Evolutionary conservation across 2,329 filamentous ascomycete genomes (phyloP).

Genomic region (Fusarium foetens): DNA sequence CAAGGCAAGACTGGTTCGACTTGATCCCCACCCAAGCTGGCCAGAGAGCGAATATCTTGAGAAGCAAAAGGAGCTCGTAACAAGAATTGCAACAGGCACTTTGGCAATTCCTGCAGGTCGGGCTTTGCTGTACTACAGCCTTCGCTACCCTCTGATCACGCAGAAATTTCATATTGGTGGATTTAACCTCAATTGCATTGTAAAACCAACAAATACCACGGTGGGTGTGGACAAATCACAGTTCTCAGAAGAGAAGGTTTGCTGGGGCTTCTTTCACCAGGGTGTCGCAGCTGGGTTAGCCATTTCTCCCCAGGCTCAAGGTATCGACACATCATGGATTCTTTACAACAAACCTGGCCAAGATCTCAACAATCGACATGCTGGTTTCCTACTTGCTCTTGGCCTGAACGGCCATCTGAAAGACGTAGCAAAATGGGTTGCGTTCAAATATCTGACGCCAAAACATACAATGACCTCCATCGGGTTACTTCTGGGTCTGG

Average conservation of each 20-base stretch:
- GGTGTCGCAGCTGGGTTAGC: constrained; percentile 92
- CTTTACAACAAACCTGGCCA: constrained; percentile 91
- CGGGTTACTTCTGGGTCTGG: constrained; percentile 89
- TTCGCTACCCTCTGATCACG: constrained; percentile 87
- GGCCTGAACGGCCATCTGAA: constrained; percentile 96
- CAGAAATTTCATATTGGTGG: constrained; percentile 91
- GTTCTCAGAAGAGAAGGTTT: constrained; percentile 95
- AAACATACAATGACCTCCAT: constrained; percentile 99
- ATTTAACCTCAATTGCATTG: constrained; percentile 90
- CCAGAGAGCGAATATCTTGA: constrained; percentile 89
- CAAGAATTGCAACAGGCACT: constrained; percentile 86
- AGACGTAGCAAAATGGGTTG: constrained; percentile 94
- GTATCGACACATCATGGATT: constrained; percentile 99
- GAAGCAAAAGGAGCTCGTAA: constrained; percentile 89
- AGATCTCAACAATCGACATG: constrained; percentile 95
- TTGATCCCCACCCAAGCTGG: constrained; percentile 79
- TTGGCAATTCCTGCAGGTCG: constrained; percentile 89
- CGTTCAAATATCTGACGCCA: constrained; percentile 98
- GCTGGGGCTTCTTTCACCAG: constrained; percentile 98
- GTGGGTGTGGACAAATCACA: constrained; percentile 89
- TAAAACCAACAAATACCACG: constrained; percentile 91
- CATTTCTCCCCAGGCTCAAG: constrained; percentile 88
- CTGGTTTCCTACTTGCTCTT: constrained; percentile 89
- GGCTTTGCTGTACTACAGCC: constrained; percentile 87
- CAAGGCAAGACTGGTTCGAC: constrained; percentile 80